phyloP scores from a whole-genome alignment of 768 basidiomycete genomes.

The Chlorophyllum brunneum region DNA sequence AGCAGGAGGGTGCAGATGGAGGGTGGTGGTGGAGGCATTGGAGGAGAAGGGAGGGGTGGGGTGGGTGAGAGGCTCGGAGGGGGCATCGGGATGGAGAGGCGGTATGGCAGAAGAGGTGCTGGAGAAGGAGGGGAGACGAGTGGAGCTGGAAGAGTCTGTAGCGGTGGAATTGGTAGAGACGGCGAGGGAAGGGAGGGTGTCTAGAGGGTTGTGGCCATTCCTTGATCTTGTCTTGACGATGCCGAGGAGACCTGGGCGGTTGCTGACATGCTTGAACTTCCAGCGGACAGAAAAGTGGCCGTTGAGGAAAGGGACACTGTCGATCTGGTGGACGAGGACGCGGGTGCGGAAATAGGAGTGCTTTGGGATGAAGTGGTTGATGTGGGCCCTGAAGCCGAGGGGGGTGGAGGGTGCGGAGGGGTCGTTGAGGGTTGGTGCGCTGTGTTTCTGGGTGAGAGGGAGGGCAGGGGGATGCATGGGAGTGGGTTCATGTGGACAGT shows the following conservation, averaged over 20 bases:
- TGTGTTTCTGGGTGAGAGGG: background rate
- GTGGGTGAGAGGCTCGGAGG: constrained; percentile 12
- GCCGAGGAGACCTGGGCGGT: background rate
- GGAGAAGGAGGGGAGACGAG: constrained; percentile 16
- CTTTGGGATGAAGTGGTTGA: constrained; percentile 57
- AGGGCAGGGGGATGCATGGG: background rate
- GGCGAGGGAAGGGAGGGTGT: constrained; percentile 15
- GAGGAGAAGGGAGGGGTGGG: constrained; percentile 14
- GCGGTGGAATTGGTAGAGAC: constrained; percentile 10
- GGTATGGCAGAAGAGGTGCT: constrained; percentile 11
- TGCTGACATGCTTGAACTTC: constrained; percentile 57
- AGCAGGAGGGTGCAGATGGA: constrained; percentile 1
- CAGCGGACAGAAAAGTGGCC: constrained; percentile 70
- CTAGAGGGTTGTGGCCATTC: constrained; percentile 12
- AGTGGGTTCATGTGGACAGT: background rate
- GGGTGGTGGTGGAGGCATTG: constrained; percentile 5
- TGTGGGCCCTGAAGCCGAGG: constrained; percentile 48
- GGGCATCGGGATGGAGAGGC: too few species aligned
- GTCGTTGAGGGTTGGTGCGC: too few species aligned
- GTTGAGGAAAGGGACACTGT: constrained; percentile 65
- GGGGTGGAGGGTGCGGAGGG: constrained; percentile 15
- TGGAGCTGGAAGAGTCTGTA: background rate
- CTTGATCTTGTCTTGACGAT: constrained; percentile 16
- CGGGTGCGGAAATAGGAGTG: constrained; percentile 65
- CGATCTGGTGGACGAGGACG: constrained; percentile 61